phyloP scores from a whole-genome alignment of 208 protist genomes.

The Leptomonas pyrrhocoris region DNA sequence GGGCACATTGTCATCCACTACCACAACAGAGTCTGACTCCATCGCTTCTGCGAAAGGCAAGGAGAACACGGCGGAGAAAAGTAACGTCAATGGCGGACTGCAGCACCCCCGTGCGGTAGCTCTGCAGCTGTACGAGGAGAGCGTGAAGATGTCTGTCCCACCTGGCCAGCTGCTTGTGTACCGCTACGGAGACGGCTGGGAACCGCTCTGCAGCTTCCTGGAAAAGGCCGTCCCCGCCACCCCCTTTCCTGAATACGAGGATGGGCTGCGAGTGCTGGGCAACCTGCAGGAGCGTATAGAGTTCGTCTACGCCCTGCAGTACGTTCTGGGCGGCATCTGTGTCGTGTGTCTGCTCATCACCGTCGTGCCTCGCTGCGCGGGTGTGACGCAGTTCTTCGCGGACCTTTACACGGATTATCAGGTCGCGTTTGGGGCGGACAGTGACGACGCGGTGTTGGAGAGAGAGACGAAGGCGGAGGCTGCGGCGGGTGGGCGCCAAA shows the following conservation, averaged over 20 bases:
- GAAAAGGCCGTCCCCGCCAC: conserved; percentile 54
- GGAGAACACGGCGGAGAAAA: neutral
- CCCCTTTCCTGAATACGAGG: conserved; percentile 70
- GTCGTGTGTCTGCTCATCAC: conserved; percentile 23
- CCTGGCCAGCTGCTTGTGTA: conserved; percentile 60
- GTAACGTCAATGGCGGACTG: conserved; percentile 7
- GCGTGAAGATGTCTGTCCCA: conserved; percentile 53
- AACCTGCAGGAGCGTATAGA: conserved; percentile 71
- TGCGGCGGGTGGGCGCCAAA: neutral
- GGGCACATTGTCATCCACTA: neutral
- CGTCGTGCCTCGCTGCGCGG: conserved; percentile 21
- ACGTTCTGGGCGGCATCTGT: conserved; percentile 23
- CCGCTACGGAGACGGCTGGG: conserved; percentile 72
- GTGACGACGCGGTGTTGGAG: neutral
- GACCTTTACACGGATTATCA: conserved; percentile 40
- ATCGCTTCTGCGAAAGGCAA: neutral
- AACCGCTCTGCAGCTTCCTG: conserved; percentile 73
- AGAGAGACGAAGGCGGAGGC: neutral
- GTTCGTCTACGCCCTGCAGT: conserved; percentile 46
- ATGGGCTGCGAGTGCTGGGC: conserved; percentile 58
- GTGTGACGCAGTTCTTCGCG: conserved; percentile 19
- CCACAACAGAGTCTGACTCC: neutral
- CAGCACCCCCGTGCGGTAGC: conserved; percentile 39
- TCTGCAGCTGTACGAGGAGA: conserved; percentile 63
- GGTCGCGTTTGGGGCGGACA: conserved; percentile 26